Evolutionary conservation across 805 yeast genomes (phyloP).

Genomic region (Candida maris): DNA sequence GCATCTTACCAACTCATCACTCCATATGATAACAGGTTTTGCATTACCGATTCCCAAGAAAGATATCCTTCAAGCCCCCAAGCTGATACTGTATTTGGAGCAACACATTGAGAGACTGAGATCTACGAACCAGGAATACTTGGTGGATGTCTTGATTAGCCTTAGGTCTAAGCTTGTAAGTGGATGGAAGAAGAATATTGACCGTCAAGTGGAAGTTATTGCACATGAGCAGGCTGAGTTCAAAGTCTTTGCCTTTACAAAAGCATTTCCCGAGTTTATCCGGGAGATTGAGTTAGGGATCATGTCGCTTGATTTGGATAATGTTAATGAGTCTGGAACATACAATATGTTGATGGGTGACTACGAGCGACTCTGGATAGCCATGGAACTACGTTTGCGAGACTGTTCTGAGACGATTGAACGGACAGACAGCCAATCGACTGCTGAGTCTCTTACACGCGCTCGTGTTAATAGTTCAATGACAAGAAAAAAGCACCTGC

Average conservation of each 20-base stretch:
- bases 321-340: slow-evolving; percentile 13
- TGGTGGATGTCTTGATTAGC: slow-evolving; percentile 47
- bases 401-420: slow-evolving; percentile 10
- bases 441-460: slow-evolving; percentile 4
- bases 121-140: slow-evolving; percentile 62
- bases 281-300: slow-evolving; percentile 35
- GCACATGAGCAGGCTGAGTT: slow-evolving; percentile 22
- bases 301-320: slow-evolving; percentile 10
- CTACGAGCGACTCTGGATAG: slow-evolving; percentile 23
- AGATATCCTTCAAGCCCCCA: slow-evolving; percentile 40
- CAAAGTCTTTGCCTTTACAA: slow-evolving; percentile 40
- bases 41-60: slow-evolving; percentile 35
- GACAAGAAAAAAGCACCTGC: slow-evolving; percentile 27
- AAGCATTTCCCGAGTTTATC: slow-evolving; percentile 46
- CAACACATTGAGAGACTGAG: slow-evolving; percentile 34
- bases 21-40: slow-evolving; percentile 28
- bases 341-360: slow-evolving; percentile 17
- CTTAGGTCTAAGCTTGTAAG: slow-evolving; percentile 47
- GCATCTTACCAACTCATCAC: slow-evolving; percentile 24
- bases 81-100: slow-evolving; percentile 41
- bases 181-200: slow-evolving; percentile 59
- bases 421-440: slow-evolving; percentile 8
- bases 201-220: slow-evolving; percentile 46
- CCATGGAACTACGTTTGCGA: slow-evolving; percentile 14
- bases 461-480: slow-evolving; percentile 4